Evolutionary conservation across 2,329 filamentous ascomycete genomes (phyloP), one percentile per base, ranked within the genome.

Genomic region (Penicillium griseofulvum): DNA sequence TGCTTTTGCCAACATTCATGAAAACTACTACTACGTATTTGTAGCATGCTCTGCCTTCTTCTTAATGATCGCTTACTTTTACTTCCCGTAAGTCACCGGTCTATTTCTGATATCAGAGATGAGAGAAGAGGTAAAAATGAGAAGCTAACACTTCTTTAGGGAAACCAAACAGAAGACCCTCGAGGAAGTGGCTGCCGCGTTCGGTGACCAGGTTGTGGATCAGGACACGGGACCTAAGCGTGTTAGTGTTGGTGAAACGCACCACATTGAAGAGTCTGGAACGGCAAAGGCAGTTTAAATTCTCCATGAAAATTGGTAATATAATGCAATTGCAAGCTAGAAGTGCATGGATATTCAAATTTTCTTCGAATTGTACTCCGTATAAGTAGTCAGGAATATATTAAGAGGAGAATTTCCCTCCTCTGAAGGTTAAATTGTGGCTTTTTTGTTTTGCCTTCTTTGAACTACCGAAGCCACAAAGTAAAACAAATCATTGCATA

Each of bases 11-110:
- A 82, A 76, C 41, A 84, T 85, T 50, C 65, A 74, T n/a, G 77
- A 84, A 60, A 84, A 83, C 59, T 85, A 84, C 65, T 84, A 84
- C 65, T 84, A 84, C 56, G 81, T 84, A 17, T 84, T 84, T 56
- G 80, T 83, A 2, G 77, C 62, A 5, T 84, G 81, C 60, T 78
- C 78, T 2, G 26, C 70, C 1, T 77, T 83, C 68, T 84, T 83
- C 68, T 63, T 83, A 0, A 67, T 75, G 2, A 58, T 83, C 24
- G 80, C 78, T 0, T 84, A 80, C 64, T 74, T 83, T 48, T 83
- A 78, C 64, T 84, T 83, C 68, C 81, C 81, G 68, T 79, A 67
- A 63, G 75, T 70, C 24, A 12, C 6, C 26, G 19, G 26, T 9
- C 12, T 41, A 52, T 28, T 24, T 45, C 17, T 3, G 17, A 22